These are phyloP conservation scores for Saksenaea oblongispora DNA, from an alignment of 371 early-diverging fungal genomes.

Conservation along the genomic window DNA sequence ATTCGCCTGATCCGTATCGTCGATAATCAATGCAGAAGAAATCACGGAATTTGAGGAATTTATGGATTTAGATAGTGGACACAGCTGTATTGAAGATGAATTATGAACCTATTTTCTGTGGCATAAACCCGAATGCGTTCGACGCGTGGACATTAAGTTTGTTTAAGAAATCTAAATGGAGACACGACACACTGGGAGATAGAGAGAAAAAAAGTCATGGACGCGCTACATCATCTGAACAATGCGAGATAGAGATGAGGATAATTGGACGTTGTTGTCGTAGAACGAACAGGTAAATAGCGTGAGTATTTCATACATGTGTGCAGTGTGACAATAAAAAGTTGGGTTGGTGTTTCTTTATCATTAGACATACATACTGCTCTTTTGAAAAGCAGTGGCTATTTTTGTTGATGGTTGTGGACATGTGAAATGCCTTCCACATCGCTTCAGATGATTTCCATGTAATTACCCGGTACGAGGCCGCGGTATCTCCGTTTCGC, in stretches of 20 bases:
- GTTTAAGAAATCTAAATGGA: background rate
- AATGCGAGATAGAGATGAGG: background rate
- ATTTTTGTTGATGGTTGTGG: background rate
- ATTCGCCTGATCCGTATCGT: slow-evolving; percentile 41
- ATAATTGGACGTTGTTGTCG: background rate
- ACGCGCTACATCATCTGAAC: slow-evolving; percentile 1
- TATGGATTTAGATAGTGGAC: slow-evolving; percentile 6
- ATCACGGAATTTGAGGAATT: slow-evolving; percentile 3
- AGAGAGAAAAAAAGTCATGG: slow-evolving; percentile 1
- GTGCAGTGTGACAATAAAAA: background rate
- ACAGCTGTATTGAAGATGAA: slow-evolving; percentile 15
- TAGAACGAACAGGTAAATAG: slow-evolving; percentile 3
- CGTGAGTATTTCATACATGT: slow-evolving; percentile 1
- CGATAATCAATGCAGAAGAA: slow-evolving; percentile 25
- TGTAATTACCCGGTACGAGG: slow-evolving; percentile 52
- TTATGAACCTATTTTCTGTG: slow-evolving; percentile 13
- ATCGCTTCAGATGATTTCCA: slow-evolving; percentile 14
- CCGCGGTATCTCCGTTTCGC: slow-evolving; percentile 30
- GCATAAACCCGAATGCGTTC: slow-evolving; percentile 7
- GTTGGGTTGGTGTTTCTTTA: no score
- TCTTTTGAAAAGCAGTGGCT: background rate
- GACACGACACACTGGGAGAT: slow-evolving; percentile 6
- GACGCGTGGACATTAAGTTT: slow-evolving; percentile 5
- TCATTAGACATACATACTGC: no score
- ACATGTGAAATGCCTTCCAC: background rate